Evolutionary conservation across 805 yeast species (phyloP), one percentile per base, ranked within the genome.

Genomic region (Lipomyces lipofer): DNA sequence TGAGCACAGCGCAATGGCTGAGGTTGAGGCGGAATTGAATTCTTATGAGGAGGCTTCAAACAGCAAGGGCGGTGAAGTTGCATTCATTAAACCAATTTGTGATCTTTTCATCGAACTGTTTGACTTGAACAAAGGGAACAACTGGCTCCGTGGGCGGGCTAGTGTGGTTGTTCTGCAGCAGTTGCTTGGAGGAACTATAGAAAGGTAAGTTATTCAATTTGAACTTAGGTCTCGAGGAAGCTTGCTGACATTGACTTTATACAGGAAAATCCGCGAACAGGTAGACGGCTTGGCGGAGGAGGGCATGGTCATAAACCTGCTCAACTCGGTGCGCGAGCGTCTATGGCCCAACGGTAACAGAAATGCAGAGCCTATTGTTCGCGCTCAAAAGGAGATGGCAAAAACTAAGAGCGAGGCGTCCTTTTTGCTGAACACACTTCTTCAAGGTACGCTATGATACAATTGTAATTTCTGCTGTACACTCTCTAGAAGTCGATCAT

Each of bases 81-180:
- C 86, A 0, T 88, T 88, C 69, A 85, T 89, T 12, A 85, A 83
- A 64, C 95, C 96, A 0, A 83, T 91, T 2, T 84, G 92, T 60
- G 95, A 89, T 59, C 66, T 88, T 9, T 77, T 90, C 48, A 78
- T 88, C 17, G 74, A 85, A 0, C 65, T 89, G 1, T 91, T 91
- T 69, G 82, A 86, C 28, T 69, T 88, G 21, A 79, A 81, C 50
- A 75, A 73, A 44, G 76, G 86, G 1, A 82, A 81, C 44, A 81
- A 82, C 44, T 88, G 96, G 95, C 69, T 91, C 1, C 73, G 96
- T 49, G 97, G 96, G 0, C 75, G 90, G 42, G 96, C 97, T 0
- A 75, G 89, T 7, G 77, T 90, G 35, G 82, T 89, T 4, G 81
- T 91, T 2, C 71, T 91, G 49, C 97, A 90, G 68, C 96, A 89